Percentiles rank a stretch among this genome's conserved stretches.
phyloP scores from a whole-genome alignment of 2,329 filamentous ascomycete species.

The Alternaria sp. region DNA sequence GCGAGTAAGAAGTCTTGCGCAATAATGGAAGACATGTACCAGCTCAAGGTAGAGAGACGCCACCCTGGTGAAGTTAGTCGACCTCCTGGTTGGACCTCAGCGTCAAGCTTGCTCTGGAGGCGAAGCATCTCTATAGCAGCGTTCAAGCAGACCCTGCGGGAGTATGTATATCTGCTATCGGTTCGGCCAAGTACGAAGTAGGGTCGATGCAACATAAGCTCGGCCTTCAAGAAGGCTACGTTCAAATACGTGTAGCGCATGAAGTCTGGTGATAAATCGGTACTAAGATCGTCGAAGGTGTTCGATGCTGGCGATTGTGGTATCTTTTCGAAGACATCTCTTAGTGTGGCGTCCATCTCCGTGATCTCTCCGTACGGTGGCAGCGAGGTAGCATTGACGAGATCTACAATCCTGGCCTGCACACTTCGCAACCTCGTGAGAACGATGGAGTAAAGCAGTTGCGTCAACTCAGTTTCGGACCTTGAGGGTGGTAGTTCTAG shows the following conservation, averaged over 20 bases:
- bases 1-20: constrained; percentile 57
- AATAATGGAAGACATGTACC: constrained; percentile 53
- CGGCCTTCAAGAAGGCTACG: constrained; percentile 40
- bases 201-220: constrained; percentile 47
- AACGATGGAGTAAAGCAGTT: constrained; percentile 34
- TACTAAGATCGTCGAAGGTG: constrained; percentile 18
- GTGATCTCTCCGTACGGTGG: constrained; percentile 39
- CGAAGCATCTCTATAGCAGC: constrained; percentile 54
- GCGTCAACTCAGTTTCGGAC: constrained; percentile 35
- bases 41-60: constrained; percentile 50
- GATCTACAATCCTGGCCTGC: constrained; percentile 38
- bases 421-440: constrained; percentile 31
- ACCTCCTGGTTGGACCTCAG: constrained; percentile 50
- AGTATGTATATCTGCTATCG: constrained; percentile 49
- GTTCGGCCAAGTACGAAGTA: constrained; percentile 45
- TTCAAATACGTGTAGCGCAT: constrained; percentile 41
- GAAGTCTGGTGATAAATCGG: constrained; percentile 12
- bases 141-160: constrained; percentile 53
- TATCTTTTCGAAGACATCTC: constrained; percentile 27
- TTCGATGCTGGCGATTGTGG: constrained; percentile 25
- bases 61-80: constrained; percentile 30
- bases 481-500: constrained; percentile 36
- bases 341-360: constrained; percentile 33
- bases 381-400: constrained; percentile 32
- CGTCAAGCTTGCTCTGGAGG: constrained; percentile 53